Percentiles rank a stretch among this genome's conserved stretches.
phyloP scores from a whole-genome alignment of 2,329 filamentous ascomycete species.

The Alternaria infectoria region DNA sequence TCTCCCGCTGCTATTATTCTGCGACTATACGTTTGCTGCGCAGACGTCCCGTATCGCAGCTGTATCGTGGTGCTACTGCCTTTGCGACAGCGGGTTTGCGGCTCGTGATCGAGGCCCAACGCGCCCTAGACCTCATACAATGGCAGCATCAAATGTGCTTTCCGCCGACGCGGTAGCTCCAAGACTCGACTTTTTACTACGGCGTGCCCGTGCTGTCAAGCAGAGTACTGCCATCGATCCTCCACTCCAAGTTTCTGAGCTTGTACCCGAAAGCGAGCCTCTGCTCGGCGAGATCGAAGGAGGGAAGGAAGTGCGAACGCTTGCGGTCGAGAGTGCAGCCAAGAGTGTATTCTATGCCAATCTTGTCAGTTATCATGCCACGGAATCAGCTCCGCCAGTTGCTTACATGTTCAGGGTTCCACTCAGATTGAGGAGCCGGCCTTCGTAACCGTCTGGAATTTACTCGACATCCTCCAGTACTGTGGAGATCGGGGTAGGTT shows the following conservation, averaged over 20 bases:
- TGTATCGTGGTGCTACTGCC: neutral
- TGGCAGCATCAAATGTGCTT: slow-evolving; percentile 35
- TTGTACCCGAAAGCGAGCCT: slow-evolving; percentile 40
- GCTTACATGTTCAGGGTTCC: slow-evolving; percentile 62
- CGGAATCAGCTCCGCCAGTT: neutral
- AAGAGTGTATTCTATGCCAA: slow-evolving; percentile 80
- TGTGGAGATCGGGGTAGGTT: slow-evolving; percentile 78
- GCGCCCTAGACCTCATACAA: slow-evolving; percentile 14
- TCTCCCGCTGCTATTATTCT: neutral
- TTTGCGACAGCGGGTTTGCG: neutral
- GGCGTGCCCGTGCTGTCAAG: slow-evolving; percentile 50
- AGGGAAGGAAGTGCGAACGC: slow-evolving; percentile 62
- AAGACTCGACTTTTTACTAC: slow-evolving; percentile 51
- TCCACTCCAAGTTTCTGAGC: slow-evolving; percentile 50
- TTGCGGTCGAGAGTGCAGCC: slow-evolving; percentile 82
- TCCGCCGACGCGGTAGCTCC: slow-evolving; percentile 34
- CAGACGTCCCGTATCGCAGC: neutral
- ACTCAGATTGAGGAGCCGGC: slow-evolving; percentile 77
- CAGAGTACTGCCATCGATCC: slow-evolving; percentile 51
- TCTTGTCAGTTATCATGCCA: slow-evolving; percentile 64
- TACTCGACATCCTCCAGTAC: slow-evolving; percentile 89
- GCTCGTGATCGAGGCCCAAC: slow-evolving; percentile 9
- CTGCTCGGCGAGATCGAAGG: slow-evolving; percentile 33
- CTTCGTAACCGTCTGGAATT: slow-evolving; percentile 88
- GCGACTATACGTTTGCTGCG: neutral